phyloP scores from a whole-genome alignment of 2,329 filamentous ascomycete genomes.

The Monosporascus sp. region DNA sequence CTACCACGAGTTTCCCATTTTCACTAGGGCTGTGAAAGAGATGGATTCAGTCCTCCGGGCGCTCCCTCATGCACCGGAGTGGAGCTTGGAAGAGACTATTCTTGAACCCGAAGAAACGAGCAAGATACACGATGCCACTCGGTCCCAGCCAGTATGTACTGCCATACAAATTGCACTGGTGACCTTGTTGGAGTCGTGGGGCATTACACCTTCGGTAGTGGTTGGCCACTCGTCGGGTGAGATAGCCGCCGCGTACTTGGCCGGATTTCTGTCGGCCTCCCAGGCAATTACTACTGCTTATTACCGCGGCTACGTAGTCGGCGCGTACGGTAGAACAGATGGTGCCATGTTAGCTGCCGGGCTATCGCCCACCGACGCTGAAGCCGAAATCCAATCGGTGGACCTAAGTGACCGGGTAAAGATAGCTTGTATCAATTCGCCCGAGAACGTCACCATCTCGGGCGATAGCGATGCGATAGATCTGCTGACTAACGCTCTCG shows the following conservation, averaged over 20 bases:
- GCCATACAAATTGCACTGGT: conserved; percentile 8
- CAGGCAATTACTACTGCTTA: conserved; percentile 9
- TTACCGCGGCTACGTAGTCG: conserved; percentile 5
- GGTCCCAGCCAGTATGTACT: conserved; percentile 3
- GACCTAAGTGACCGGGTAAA: not conserved
- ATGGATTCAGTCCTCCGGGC: not conserved
- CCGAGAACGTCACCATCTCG: not conserved
- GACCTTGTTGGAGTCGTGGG: conserved; percentile 1
- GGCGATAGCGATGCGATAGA: not conserved
- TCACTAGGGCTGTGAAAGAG: conserved; percentile 3
- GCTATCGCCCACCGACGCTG: not conserved
- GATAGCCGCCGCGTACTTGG: conserved; percentile 35
- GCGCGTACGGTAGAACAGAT: not conserved
- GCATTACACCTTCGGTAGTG: conserved; percentile 2
- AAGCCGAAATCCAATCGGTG: not conserved
- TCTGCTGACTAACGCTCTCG: not conserved
- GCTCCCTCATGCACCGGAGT: not conserved
- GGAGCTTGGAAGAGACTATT: not conserved
- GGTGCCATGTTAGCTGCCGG: conserved; percentile 14
- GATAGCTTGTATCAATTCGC: conserved; percentile 2
- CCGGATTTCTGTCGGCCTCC: conserved; percentile 17
- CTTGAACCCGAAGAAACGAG: not conserved
- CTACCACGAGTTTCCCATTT: conserved; percentile 7
- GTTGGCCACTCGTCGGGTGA: conserved; percentile 25
- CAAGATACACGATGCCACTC: not conserved